phyloP scores from a whole-genome alignment of 495 filamentous ascomycete species.

The Articulospora tetracladia region DNA sequence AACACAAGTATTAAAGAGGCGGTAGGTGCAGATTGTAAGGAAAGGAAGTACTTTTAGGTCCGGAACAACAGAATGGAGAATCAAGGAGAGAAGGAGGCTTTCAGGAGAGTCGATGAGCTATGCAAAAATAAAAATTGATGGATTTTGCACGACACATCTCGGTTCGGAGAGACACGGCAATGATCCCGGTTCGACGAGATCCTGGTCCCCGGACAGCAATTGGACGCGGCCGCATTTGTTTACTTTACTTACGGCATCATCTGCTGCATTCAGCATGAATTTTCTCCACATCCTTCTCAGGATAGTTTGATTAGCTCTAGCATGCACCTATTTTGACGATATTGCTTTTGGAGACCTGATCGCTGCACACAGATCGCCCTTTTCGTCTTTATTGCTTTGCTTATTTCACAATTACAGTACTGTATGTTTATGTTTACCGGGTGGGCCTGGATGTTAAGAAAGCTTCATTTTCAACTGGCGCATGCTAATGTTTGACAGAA shows the following conservation, averaged over 20 bases:
- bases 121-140: neutral
- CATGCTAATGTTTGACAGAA: neutral
- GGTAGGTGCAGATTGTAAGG: constrained; percentile 9
- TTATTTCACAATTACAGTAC: neutral
- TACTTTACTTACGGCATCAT: too few species aligned
- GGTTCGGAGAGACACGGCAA: neutral
- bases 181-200: constrained; percentile 1
- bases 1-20: constrained; percentile 3
- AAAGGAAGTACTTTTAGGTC: neutral
- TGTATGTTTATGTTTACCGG: neutral
- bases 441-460: neutral
- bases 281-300: neutral
- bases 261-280: neutral
- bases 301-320: neutral
- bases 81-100: neutral
- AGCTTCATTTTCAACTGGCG: neutral
- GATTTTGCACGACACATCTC: neutral
- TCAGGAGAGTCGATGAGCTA: neutral
- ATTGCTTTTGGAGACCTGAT: neutral
- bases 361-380: neutral
- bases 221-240: neutral
- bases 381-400: neutral
- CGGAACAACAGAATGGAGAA: constrained; percentile 1
- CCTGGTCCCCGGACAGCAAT: neutral
- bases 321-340: neutral